A percentile compares a stretch with the other conserved stretches of the same genome.
Evolutionary conservation across 805 yeast genomes (phyloP).

Genomic region (Metschnikowia kofuensis): DNA sequence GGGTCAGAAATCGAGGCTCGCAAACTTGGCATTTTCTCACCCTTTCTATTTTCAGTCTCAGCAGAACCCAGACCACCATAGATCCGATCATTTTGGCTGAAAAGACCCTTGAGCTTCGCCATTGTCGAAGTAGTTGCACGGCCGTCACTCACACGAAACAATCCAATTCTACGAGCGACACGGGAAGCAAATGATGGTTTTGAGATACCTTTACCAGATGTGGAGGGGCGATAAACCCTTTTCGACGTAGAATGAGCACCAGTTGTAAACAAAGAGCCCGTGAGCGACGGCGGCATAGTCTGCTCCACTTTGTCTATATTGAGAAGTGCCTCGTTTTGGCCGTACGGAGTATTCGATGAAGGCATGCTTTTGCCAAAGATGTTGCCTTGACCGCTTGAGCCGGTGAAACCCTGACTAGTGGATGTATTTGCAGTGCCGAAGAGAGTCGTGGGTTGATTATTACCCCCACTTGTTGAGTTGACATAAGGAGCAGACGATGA

Average conservation of each 20-base stretch:
- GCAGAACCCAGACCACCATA: constrained; percentile 4
- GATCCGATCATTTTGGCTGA: constrained; percentile 27
- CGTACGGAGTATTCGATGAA: constrained; percentile 27
- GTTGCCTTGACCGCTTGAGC: not conserved
- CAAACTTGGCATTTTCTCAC: not conserved
- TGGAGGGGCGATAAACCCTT: constrained; percentile 17
- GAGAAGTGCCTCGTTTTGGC: constrained; percentile 24
- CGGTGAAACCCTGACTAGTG: too few relatives aligned
- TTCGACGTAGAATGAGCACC: constrained; percentile 14
- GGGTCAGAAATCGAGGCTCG: not conserved
- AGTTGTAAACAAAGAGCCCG: constrained; percentile 24
- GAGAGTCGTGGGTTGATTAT: not conserved
- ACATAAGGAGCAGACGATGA: not conserved
- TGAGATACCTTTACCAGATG: constrained; percentile 9
- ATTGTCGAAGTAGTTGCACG: constrained; percentile 4
- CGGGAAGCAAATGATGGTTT: constrained; percentile 29
- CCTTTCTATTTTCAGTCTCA: not conserved
- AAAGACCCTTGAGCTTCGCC: constrained; percentile 28
- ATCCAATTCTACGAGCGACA: constrained; percentile 34
- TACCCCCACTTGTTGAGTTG: not conserved
- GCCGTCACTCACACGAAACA: constrained; percentile 24
- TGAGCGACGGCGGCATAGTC: constrained; percentile 34
- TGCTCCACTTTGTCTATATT: constrained; percentile 19
- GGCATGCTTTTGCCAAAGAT: not conserved
- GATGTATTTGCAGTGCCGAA: not conserved